Conservation (phyloP, 192 early-diverging fungal species). For the Coemansia sp. region DNA sequence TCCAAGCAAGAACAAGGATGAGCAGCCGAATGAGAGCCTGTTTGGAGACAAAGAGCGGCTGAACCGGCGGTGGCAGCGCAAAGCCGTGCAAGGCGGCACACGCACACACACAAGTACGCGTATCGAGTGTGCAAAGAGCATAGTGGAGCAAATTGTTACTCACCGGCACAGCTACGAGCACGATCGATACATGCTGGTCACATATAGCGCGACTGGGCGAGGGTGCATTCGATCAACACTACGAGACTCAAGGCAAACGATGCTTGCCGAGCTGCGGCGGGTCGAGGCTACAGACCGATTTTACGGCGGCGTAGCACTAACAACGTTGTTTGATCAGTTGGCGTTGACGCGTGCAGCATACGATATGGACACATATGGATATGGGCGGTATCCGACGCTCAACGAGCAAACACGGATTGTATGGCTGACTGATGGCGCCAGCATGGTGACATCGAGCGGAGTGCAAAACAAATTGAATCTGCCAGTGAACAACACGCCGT, state of each 20-base stretch:
- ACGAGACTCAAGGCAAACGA: conserved; percentile 53
- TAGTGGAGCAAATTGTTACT: conserved; percentile 70
- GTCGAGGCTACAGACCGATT: conserved; percentile 68
- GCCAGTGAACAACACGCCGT: conserved; percentile 60
- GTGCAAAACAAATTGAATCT: conserved; percentile 66
- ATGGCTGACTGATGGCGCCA: conserved; percentile 79
- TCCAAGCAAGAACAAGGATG: conserved; percentile 13
- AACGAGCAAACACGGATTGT: conserved; percentile 68
- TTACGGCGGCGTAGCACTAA: conserved; percentile 64
- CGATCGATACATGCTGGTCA: conserved; percentile 77
- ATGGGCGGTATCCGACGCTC: conserved; percentile 67
- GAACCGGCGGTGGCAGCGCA: conserved; percentile 53
- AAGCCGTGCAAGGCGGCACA: conserved; percentile 9
- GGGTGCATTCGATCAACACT: conserved; percentile 47
- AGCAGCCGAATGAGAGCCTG: conserved; percentile 30
- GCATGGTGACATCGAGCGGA: conserved; percentile 53
- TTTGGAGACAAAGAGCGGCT: conserved; percentile 34
- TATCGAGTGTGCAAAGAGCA: conserved; percentile 72
- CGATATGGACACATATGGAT: conserved; percentile 67
- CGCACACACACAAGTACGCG: conserved; percentile 33
- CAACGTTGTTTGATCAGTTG: conserved; percentile 69
- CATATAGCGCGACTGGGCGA: conserved; percentile 57
- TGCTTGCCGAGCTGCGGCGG: conserved; percentile 64
- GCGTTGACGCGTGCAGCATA: conserved; percentile 62
- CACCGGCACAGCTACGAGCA: conserved; percentile 57